Conservation (phyloP, 140 eudicot species). For the Bidens hawaiensis region DNA sequence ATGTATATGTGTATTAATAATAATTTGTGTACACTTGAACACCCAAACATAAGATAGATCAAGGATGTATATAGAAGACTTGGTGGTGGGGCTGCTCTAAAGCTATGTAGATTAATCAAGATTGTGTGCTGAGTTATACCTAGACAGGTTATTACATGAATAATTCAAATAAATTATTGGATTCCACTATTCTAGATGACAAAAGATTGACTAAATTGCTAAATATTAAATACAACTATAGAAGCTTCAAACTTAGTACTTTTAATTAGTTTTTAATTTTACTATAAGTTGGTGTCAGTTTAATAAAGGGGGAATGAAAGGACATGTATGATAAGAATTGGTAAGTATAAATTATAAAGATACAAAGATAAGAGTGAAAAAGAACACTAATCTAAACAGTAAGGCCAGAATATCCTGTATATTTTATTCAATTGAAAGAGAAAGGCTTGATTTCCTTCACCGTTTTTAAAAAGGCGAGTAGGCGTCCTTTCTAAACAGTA, state of each 20-base stretch:
- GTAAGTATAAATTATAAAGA: too few relatives aligned
- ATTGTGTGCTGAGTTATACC: conserved; percentile 2
- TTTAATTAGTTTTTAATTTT: conserved; percentile 2
- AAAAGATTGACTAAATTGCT: conserved; percentile 25
- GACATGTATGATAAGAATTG: too few relatives aligned
- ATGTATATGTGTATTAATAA: too few relatives aligned
- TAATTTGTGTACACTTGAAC: too few relatives aligned
- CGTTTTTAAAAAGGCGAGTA: not conserved
- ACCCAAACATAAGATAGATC: not conserved
- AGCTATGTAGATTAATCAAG: not conserved
- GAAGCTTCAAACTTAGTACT: conserved; percentile 1
- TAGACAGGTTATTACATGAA: conserved; percentile 17
- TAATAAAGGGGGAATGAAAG: conserved; percentile 2
- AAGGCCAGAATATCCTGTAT: too few relatives aligned
- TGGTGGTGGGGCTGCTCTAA: not conserved
- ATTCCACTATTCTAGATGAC: conserved; percentile 6
- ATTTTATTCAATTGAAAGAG: too few relatives aligned
- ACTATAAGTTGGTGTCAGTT: conserved; percentile 5
- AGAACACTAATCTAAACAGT: too few relatives aligned
- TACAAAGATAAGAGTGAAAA: too few relatives aligned
- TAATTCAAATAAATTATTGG: conserved; percentile 10
- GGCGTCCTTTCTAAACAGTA: not conserved
- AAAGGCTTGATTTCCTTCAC: too few relatives aligned
- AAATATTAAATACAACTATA: conserved; percentile 4
- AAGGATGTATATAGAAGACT: not conserved